A percentile compares a stretch with the other conserved stretches of the same genome.
Evolutionary conservation across 106 monocot genomes (phyloP).

Genomic region (Apostasia shenzhenica): DNA sequence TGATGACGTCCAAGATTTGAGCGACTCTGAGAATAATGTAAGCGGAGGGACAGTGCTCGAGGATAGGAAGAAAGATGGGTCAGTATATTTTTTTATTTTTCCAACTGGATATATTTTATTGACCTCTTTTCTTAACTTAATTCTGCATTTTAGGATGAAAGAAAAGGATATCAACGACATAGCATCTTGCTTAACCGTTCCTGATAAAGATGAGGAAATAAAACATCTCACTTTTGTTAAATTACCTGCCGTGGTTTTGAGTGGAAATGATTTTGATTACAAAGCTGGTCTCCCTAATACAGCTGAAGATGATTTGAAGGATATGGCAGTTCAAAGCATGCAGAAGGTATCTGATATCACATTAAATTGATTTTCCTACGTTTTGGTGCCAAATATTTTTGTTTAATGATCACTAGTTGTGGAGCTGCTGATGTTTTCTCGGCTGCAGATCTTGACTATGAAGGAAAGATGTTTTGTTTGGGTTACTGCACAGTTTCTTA

Average conservation of each 20-base stretch:
- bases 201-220: constrained; percentile 11
- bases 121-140: background rate
- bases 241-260: background rate
- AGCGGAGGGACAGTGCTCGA: constrained; percentile 2
- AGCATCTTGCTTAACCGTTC: background rate
- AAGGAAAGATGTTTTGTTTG: no score
- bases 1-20: constrained; percentile 25
- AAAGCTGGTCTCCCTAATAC: background rate
- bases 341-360: constrained; percentile 2
- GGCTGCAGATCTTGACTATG: no score
- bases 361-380: background rate
- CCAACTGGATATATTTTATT: background rate
- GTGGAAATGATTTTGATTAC: background rate
- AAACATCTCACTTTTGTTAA: background rate
- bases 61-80: constrained; percentile 7
- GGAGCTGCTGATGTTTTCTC: background rate
- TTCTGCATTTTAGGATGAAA: background rate
- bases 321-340: background rate
- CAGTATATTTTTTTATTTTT: constrained; percentile 1
- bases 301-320: background rate
- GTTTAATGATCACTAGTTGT: background rate
- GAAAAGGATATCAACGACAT: background rate
- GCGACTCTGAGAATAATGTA: constrained; percentile 10
- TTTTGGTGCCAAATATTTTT: background rate
- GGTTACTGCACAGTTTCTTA: no score